phyloP scores from a whole-genome alignment of 2,329 filamentous ascomycete species.

The Diaporthe sp. region DNA sequence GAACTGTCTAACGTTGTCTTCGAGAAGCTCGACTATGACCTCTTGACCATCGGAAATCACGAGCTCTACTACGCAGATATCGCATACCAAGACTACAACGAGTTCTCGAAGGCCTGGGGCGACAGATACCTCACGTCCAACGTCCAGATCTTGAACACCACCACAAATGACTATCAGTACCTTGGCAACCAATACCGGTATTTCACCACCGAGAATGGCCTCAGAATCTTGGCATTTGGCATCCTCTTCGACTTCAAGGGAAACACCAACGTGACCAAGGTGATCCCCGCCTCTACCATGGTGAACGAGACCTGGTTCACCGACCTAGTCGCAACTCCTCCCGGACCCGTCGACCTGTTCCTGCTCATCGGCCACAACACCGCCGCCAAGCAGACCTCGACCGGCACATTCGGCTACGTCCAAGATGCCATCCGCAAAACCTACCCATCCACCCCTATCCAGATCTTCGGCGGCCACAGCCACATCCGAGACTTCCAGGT shows the following conservation, averaged over 20 bases:
- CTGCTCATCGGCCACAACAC: conserved; percentile 76
- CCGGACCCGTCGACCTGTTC: conserved; percentile 73
- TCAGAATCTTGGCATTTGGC: conserved; percentile 61
- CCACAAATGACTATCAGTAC: conserved; percentile 57
- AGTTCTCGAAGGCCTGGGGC: conserved; percentile 70
- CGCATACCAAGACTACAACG: conserved; percentile 72
- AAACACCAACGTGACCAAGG: conserved; percentile 73
- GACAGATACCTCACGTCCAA: conserved; percentile 62
- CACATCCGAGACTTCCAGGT: conserved; percentile 76
- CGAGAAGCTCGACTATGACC: conserved; percentile 57
- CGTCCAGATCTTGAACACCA: conserved; percentile 57
- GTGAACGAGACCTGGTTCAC: conserved; percentile 72
- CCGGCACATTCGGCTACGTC: conserved; percentile 61
- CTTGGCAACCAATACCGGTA: conserved; percentile 60
- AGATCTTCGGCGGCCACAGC: conserved; percentile 75
- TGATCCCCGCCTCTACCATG: conserved; percentile 67
- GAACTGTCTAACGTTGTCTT: conserved; percentile 64
- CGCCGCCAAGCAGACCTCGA: conserved; percentile 59
- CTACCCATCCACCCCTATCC: conserved; percentile 71
- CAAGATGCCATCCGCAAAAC: conserved; percentile 70
- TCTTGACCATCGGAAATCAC: conserved; percentile 68
- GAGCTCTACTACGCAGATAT: conserved; percentile 75
- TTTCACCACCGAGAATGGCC: conserved; percentile 58
- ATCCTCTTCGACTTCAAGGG: conserved; percentile 65
- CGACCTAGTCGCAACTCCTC: conserved; percentile 64